phyloP scores from a whole-genome alignment of 2,329 filamentous ascomycete species.

The Neonectria coccinea region DNA sequence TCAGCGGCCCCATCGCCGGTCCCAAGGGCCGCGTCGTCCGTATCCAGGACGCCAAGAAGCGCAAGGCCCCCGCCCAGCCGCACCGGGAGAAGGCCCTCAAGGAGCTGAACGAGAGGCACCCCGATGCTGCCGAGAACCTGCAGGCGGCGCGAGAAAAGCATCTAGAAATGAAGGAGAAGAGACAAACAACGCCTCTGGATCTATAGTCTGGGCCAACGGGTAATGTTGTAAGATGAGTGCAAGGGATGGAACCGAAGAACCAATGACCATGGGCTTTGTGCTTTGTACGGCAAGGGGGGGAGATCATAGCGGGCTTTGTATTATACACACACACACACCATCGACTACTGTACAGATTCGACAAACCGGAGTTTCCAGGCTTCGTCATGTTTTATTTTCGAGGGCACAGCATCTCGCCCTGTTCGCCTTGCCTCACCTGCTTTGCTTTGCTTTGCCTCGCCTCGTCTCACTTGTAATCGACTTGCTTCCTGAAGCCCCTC shows the following conservation, averaged over 20 bases:
- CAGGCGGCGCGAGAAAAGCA: constrained; percentile 63
- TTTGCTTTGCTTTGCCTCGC: background rate
- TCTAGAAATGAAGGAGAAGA: constrained; percentile 65
- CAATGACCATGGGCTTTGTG: constrained; percentile 19
- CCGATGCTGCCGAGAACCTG: constrained; percentile 59
- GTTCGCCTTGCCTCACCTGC: constrained; percentile 12
- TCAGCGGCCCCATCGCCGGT: constrained; percentile 87
- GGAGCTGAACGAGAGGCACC: constrained; percentile 60
- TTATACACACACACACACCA: constrained; percentile 53
- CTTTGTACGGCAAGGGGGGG: constrained; percentile 39
- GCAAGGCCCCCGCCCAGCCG: constrained; percentile 67
- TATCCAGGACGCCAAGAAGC: constrained; percentile 92
- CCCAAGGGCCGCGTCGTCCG: constrained; percentile 88
- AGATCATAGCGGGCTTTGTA: constrained; percentile 53
- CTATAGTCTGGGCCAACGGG: constrained; percentile 33
- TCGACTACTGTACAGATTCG: constrained; percentile 48
- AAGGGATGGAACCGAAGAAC: constrained; percentile 39
- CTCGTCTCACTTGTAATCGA: constrained; percentile 47
- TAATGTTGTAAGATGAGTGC: constrained; percentile 50
- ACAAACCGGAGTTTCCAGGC: constrained; percentile 43
- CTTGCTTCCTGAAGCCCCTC: constrained; percentile 66
- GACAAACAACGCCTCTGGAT: constrained; percentile 46
- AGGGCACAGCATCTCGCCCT: constrained; percentile 9
- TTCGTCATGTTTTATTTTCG: constrained; percentile 37
- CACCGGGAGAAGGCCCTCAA: constrained; percentile 61